Evolutionary conservation across 2,329 filamentous ascomycete genomes (phyloP), one percentile per base, ranked within the genome.

Genomic region (Ambrosiella cleistominuta): DNA sequence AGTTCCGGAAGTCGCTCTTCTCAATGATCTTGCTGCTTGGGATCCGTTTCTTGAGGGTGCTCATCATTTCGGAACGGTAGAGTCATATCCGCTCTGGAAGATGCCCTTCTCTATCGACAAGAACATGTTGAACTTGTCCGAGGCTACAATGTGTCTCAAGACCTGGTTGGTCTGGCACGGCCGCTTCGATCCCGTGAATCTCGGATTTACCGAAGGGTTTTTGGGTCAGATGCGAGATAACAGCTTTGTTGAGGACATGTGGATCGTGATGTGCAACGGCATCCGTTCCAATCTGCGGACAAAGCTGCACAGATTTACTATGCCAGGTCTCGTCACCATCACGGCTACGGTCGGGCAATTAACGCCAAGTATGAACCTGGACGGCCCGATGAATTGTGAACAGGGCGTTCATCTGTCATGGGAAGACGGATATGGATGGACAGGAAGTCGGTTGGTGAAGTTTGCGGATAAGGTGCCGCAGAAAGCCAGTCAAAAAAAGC

Each of bases 21-120:
- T 62, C 45, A 63, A 60, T 54, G 61, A 63, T 47, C 57, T 64
- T 38, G 49, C 57, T 9, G 62, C 63, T 19, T 59, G 58, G 42
- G 63, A 63, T 45, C 62, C 61, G 11, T 45, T 39, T 27, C 56
- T 55, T 11, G 35, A 57, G 19, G 63, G 63, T 15, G 54, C 61
- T 9, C 47, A 37, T 7, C 62, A 64, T 55, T 61, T 62, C 50
- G 61, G 63, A 27, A 60, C 56, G 17, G 57, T 56, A 12, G 59
- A 63, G 47, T 60, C 58, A 59, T 19, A 38, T 57, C 51, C 57
- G 58, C 12, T 61, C 58, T 59, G 38, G 57, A 13, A 4, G 47
- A 54, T 5, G 50, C 56, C 15, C 58, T 63, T 17, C 59, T 51
- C 17, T 27, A n/a, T 62, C 11, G 56, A 59, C 52, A 27, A 11